Evolutionary conservation across 2,329 filamentous ascomycete species (phyloP), one percentile per base, ranked within the genome.

Genomic region (Apiospora kogelbergensis): DNA sequence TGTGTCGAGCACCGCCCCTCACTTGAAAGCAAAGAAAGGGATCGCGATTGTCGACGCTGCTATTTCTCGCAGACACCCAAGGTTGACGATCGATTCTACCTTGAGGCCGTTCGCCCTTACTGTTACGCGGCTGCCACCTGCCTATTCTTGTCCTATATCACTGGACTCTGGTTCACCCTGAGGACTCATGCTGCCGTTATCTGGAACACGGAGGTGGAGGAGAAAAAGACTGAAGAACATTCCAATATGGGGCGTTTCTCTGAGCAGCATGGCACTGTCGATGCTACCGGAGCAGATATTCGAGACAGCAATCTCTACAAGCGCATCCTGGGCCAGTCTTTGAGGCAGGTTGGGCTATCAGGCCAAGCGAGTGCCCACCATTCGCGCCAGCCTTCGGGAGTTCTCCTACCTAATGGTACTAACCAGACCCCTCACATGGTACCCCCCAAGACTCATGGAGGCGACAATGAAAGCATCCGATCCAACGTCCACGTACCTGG

Each of bases 161-260:
- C 98, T 70, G 96, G 96, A 30, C 85, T 99, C 17, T 93, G 96
- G 86, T 99, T 99, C 80, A 99, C 96, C 0, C 87, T 99, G 24
- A 89, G 96, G 72, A 99, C 96, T 0, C 96, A 99, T 78, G 96
- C 96, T 4, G 95, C 97, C 5, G 92, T 98, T 63, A 99, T 99
- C 73, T 99, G 96, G 96, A 96, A 94, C 75, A 91, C 88, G 10
- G 95, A 98, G 71, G 78, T 86, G 2, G 92, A 95, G 46, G 92
- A 95, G 80, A 95, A 94, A 81, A 91, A 89, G 75, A 84, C 88
- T 48, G 87, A 89, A 15, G 87, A 90, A 6, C 71, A 78, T 46
- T 74, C 75, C 2, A 73, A 75, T 20, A 72, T 76, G 37, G 68
- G 73, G 24, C 77, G 78, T 7, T 71, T 80, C 30, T 80, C 81